Evolutionary conservation across 768 basidiomycete genomes (phyloP), one percentile per base, ranked within the genome.

Genomic region (Xerocomellus chrysenteron): DNA sequence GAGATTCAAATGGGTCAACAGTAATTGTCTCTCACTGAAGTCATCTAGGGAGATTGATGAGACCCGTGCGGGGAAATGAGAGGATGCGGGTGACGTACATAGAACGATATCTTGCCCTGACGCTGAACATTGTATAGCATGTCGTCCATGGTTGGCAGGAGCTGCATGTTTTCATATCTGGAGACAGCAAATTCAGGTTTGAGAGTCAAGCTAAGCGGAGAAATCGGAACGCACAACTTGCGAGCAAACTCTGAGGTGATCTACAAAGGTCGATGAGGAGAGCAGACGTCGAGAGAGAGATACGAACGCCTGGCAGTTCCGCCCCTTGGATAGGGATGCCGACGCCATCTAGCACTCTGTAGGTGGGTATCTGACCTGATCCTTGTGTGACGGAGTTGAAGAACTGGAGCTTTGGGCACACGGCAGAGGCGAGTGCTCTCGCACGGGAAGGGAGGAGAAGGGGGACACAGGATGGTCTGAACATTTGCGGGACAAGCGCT

Each of bases 61-160:
- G 52, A 52, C 56, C 49, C 51, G 45, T 8, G 39, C 24, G 11
- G 42, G 44, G 30, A 56, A 55, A 55, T 53, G 50, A 30, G 32
- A 26, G 42, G 35, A 37, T 14, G 37, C 19, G 10, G 21, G 46
- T 39, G 21, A 75, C 87, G 64, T 68, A 91, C 92, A 69, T 92
- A 94, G 72, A 93, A 94, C 5, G 89, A 90, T 62, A 92, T 92
- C 73, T 92, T 92, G 28, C 94, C 94, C 71, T 98, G 94, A 9
- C 94, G 83, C 68, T 98, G 94, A 9, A 94, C 85, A 63, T 94
- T 94, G 73, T 94, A 91, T 14, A 98, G 78, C 35, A 96, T 77
- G 61, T 86, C 94, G 74, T 97, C 94, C 68, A 95, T 75, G 39
- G 86, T 84, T 0, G 94, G 94, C 53, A 92, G 74, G 32, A 91